Conservation (phyloP, 2,329 filamentous ascomycete species). For the Aureobasidium melanogenum region DNA sequence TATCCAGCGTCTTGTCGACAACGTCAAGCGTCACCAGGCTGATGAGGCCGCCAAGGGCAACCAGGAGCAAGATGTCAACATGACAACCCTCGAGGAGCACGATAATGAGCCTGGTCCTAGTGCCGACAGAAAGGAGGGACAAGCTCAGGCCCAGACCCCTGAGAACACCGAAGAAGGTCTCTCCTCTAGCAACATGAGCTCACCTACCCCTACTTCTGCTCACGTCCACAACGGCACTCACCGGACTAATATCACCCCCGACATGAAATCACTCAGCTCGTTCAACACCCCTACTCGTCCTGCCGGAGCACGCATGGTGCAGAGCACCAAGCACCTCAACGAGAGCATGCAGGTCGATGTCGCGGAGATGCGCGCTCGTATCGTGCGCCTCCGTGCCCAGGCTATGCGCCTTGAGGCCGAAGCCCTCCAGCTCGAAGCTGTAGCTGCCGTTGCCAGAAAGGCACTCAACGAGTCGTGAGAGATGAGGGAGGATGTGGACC, state of each 20-base stretch:
- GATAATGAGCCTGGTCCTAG: not conserved
- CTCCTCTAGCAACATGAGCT: not conserved
- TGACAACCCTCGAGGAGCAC: not conserved
- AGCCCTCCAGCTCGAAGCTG: not conserved
- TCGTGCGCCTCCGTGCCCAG: not conserved
- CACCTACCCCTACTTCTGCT: not conserved
- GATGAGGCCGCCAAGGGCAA: not conserved
- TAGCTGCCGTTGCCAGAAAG: not conserved
- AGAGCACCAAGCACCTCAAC: not conserved
- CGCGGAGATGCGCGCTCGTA: not conserved
- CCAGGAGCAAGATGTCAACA: not conserved
- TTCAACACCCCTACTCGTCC: not conserved
- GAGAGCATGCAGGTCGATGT: not conserved
- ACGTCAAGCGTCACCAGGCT: not conserved
- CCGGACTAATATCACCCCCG: not conserved
- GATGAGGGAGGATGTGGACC: too few species aligned
- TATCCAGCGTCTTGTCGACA: constrained; percentile 13
- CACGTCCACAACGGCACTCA: not conserved
- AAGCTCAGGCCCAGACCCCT: not conserved
- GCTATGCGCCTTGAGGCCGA: constrained; percentile 12
- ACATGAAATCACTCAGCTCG: not conserved
- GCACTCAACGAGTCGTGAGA: not conserved
- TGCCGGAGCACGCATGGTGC: too few species aligned
- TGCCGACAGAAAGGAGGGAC: not conserved
- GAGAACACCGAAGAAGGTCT: not conserved